These are phyloP conservation scores for Cydonia oblonga DNA, from an alignment of 331 rosid species.

Conservation along the genomic window DNA sequence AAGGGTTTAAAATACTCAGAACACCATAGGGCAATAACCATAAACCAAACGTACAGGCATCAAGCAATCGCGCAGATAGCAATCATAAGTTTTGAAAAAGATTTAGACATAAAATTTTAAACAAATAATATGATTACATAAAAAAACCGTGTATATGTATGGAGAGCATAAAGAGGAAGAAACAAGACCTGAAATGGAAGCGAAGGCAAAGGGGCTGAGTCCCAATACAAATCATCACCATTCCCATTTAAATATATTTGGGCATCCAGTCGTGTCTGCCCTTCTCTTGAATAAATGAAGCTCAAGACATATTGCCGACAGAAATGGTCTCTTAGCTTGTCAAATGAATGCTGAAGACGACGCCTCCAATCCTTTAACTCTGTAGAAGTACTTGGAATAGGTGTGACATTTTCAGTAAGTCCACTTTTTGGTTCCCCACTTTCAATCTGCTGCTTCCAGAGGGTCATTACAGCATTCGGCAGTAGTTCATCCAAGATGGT, in stretches of 20 bases:
- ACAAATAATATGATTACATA: background rate
- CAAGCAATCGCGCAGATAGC: no score
- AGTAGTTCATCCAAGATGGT: conserved; percentile 75
- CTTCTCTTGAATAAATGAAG: conserved; percentile 97
- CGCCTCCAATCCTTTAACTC: conserved; percentile 94
- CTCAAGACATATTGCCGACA: conserved; percentile 75
- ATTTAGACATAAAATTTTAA: background rate
- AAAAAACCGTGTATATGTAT: conserved; percentile 1
- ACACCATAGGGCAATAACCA: background rate
- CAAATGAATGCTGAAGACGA: conserved; percentile 82
- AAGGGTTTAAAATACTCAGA: background rate
- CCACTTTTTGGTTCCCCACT: conserved; percentile 41
- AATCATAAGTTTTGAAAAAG: no score
- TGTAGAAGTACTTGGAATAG: conserved; percentile 36
- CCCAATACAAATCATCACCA: conserved; percentile 56
- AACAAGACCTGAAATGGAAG: conserved; percentile 90
- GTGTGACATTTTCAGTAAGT: conserved; percentile 29
- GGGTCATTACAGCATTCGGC: conserved; percentile 58
- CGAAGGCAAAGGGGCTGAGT: conserved; percentile 60
- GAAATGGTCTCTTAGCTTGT: conserved; percentile 91
- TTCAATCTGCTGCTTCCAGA: conserved; percentile 56
- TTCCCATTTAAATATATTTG: conserved; percentile 57
- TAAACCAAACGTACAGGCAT: no score
- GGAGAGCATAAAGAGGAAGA: conserved; percentile 13
- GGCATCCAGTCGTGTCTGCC: conserved; percentile 74